Evolutionary conservation across 106 monocot species (phyloP).

Genomic region (Allium sativum): DNA sequence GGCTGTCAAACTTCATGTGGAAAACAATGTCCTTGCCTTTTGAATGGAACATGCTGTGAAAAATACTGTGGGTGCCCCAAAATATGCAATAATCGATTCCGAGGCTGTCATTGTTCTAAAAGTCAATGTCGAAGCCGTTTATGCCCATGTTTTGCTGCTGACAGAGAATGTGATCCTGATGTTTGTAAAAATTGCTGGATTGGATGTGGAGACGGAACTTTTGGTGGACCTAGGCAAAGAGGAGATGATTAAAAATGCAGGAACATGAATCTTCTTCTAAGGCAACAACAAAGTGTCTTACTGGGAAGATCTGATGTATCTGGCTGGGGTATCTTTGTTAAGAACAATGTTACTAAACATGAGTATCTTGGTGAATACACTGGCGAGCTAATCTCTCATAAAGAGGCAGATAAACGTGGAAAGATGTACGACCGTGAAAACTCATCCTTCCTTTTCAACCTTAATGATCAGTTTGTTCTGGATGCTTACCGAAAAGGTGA

Average conservation of each 20-base stretch:
- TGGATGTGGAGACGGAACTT: constrained; percentile 90
- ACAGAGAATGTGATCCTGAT: constrained; percentile 97
- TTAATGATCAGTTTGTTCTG: constrained; percentile 96
- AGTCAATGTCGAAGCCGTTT: constrained; percentile 96
- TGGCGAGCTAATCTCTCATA: constrained; percentile 85
- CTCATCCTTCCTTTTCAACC: constrained; percentile 96
- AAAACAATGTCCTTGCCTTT: constrained; percentile 81
- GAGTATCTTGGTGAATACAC: constrained; percentile 98
- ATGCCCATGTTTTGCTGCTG: constrained; percentile 98
- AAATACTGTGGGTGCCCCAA: constrained; percentile 98
- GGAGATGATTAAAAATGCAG: constrained; percentile 98
- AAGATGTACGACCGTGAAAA: constrained; percentile 99
- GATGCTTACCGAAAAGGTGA: constrained; percentile 93
- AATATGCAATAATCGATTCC: constrained; percentile 87
- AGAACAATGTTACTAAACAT: constrained; percentile 93
- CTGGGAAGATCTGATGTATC: constrained; percentile 95
- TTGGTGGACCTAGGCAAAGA: constrained; percentile 78
- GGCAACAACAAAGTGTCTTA: constrained; percentile 89
- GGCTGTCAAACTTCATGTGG: constrained; percentile 87
- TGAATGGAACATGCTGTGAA: constrained; percentile 96
- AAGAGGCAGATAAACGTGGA: constrained; percentile 97
- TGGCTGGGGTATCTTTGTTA: constrained; percentile 96
- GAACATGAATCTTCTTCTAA: constrained; percentile 87
- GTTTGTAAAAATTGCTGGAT: constrained; percentile 98
- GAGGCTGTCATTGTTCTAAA: constrained; percentile 97